Evolutionary conservation across 352 stramenopile species (phyloP).

Genomic region (Phytophthora macrochlamydospora): DNA sequence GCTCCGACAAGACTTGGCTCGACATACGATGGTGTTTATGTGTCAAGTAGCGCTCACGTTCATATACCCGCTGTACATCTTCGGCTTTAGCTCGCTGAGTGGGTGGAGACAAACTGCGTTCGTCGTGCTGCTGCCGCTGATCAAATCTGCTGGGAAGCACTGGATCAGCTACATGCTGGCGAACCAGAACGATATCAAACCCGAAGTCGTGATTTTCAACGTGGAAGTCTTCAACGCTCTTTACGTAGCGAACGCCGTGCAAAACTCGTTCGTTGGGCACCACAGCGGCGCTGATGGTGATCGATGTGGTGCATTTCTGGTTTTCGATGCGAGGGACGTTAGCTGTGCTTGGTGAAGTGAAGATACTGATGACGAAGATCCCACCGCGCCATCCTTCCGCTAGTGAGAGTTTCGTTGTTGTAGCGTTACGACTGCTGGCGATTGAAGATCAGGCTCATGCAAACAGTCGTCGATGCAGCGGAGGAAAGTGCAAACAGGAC

Average conservation of each 20-base stretch:
- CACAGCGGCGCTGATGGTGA: conserved; percentile 15
- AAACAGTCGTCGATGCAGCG: not conserved
- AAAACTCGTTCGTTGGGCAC: conserved; percentile 2
- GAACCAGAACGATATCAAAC: conserved; percentile 19
- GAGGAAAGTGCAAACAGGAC: not conserved
- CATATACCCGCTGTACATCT: conserved; percentile 34
- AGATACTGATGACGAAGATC: conserved; percentile 1
- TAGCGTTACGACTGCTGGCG: conserved; percentile 12
- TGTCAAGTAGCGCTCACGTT: conserved; percentile 26
- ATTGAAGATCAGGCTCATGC: conserved; percentile 10
- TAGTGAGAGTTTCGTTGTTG: conserved; percentile 1
- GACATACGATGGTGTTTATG: conserved; percentile 23
- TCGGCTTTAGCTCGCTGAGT: conserved; percentile 14
- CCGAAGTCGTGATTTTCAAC: conserved; percentile 8
- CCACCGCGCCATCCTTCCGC: conserved; percentile 1
- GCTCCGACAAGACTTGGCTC: conserved; percentile 10
- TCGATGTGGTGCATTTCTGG: conserved; percentile 27
- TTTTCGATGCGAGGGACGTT: conserved; percentile 19
- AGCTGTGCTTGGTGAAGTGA: conserved; percentile 3
- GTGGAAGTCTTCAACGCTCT: conserved; percentile 13
- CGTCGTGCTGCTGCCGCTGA: conserved; percentile 1
- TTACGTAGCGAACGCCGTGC: conserved; percentile 7
- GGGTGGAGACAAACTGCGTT: conserved; percentile 7
- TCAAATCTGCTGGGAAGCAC: conserved; percentile 23
- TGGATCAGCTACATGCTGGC: conserved; percentile 25